phyloP scores from a whole-genome alignment of 768 basidiomycete genomes.

The Trametes coccinea region DNA sequence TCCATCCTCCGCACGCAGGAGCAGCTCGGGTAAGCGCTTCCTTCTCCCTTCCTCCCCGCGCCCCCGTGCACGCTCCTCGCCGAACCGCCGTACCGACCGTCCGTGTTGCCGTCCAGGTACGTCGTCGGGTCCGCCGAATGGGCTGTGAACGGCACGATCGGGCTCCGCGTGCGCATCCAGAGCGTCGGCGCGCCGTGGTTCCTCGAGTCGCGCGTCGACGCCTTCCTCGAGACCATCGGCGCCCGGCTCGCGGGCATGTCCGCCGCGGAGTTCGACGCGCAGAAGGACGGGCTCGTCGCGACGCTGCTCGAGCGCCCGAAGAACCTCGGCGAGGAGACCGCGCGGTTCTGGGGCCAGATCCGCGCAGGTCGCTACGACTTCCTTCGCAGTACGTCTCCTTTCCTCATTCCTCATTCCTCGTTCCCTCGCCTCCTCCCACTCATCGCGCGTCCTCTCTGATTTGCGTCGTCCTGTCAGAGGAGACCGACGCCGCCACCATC shows the following conservation, averaged over 20 bases:
- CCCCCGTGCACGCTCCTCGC: no score
- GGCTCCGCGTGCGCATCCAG: conserved; percentile 29
- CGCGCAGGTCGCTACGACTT: conserved; percentile 28
- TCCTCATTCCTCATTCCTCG: no score
- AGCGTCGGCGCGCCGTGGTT: conserved; percentile 25
- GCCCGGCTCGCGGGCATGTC: conserved; percentile 19
- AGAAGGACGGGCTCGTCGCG: conserved; percentile 28
- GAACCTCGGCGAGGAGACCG: conserved; percentile 29
- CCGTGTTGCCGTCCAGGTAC: conserved; percentile 19
- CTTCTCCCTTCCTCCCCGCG: no score
- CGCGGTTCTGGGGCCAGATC: conserved; percentile 29
- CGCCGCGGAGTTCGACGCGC: conserved; percentile 8
- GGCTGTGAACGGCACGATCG: conserved; percentile 22
- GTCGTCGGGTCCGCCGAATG: conserved; percentile 23
- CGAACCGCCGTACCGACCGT: no score
- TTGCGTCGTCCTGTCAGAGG: conserved; percentile 11
- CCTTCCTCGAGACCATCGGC: conserved; percentile 24
- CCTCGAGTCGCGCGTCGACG: conserved; percentile 30
- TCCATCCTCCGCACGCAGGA: conserved; percentile 53
- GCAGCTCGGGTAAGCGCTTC: conserved; percentile 44
- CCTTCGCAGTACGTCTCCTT: conserved; percentile 23
- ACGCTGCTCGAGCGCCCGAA: conserved; percentile 27
- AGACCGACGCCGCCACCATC: conserved; percentile 23
- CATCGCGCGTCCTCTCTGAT: no score
- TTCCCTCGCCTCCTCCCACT: no score